A percentile compares a stretch with the other conserved stretches of the same genome.
phyloP scores from a whole-genome alignment of 148 eudicot genomes.

The Persicaria tinctoria region DNA sequence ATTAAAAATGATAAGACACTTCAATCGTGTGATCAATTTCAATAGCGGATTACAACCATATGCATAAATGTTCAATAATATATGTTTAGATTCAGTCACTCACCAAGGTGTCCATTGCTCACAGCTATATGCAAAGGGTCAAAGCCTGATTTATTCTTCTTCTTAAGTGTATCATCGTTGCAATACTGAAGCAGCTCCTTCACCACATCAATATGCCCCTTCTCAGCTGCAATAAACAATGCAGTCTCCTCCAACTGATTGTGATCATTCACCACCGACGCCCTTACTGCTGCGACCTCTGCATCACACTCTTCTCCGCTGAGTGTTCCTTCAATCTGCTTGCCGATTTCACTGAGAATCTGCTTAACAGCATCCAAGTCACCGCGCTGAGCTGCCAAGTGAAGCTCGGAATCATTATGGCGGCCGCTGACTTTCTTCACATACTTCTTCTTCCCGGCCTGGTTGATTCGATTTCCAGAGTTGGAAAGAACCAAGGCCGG shows the following conservation, averaged over 20 bases:
- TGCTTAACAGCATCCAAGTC: conserved; percentile 66
- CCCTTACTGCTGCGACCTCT: conserved; percentile 63
- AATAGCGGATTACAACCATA: neutral
- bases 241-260: conserved; percentile 82
- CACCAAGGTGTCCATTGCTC: conserved; percentile 68
- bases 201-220: conserved; percentile 68
- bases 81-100: conserved; percentile 1
- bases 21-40: too few species aligned
- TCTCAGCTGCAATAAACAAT: conserved; percentile 59
- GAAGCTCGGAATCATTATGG: conserved; percentile 77
- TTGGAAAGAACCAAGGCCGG: conserved; percentile 74
- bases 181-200: conserved; percentile 69
- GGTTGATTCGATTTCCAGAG: conserved; percentile 82
- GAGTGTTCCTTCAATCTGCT: conserved; percentile 56
- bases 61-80: neutral
- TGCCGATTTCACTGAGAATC: conserved; percentile 52
- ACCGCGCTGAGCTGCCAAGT: conserved; percentile 81
- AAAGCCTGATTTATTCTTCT: conserved; percentile 50
- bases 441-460: conserved; percentile 78
- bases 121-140: conserved; percentile 86
- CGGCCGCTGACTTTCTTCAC: conserved; percentile 87
- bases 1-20: too few species aligned
- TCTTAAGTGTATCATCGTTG: conserved; percentile 43
- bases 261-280: conserved; percentile 65
- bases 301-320: conserved; percentile 61